These are phyloP conservation scores for Fusarium annulatum DNA, from an alignment of 2,329 filamentous ascomycete species.

Conservation along the genomic window DNA sequence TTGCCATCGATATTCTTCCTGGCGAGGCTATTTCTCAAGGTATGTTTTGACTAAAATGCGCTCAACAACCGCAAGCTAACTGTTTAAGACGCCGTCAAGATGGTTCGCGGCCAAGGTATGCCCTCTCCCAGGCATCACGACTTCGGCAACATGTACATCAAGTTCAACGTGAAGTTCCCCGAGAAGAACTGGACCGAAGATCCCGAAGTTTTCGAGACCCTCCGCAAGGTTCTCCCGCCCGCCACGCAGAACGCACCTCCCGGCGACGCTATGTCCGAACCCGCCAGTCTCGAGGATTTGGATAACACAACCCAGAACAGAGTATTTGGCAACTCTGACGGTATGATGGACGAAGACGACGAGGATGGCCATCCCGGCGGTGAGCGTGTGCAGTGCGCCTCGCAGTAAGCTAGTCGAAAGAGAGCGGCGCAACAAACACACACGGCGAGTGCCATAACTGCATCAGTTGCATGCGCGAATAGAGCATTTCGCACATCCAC, in stretches of 20 bases:
- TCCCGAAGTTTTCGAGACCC: constrained; percentile 76
- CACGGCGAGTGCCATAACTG: constrained; percentile 25
- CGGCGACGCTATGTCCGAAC: constrained; percentile 88
- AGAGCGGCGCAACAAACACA: constrained; percentile 31
- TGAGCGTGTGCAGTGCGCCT: constrained; percentile 87
- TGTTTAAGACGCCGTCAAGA: constrained; percentile 82
- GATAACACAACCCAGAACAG: constrained; percentile 74
- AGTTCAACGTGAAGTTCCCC: constrained; percentile 98
- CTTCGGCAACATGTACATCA: constrained; percentile 94
- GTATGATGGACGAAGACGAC: constrained; percentile 78
- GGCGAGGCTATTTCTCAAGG: constrained; percentile 95
- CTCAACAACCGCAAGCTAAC: constrained; percentile 37
- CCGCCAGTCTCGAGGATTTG: constrained; percentile 86
- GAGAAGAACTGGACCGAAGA: constrained; percentile 77
- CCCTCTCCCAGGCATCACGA: constrained; percentile 95
- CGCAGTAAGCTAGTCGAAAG: constrained; percentile 70
- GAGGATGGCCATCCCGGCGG: constrained; percentile 79
- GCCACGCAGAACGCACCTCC: constrained; percentile 74
- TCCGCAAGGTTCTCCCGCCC: constrained; percentile 87
- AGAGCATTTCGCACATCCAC: constrained; percentile 5
- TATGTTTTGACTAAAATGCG: constrained; percentile 59
- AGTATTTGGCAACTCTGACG: constrained; percentile 72
- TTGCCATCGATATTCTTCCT: constrained; percentile 90
- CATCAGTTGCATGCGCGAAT: constrained; percentile 25
- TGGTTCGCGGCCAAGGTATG: constrained; percentile 97